Evolutionary conservation across 2,329 filamentous ascomycete genomes (phyloP).

Genomic region (Kalmusia sp.): DNA sequence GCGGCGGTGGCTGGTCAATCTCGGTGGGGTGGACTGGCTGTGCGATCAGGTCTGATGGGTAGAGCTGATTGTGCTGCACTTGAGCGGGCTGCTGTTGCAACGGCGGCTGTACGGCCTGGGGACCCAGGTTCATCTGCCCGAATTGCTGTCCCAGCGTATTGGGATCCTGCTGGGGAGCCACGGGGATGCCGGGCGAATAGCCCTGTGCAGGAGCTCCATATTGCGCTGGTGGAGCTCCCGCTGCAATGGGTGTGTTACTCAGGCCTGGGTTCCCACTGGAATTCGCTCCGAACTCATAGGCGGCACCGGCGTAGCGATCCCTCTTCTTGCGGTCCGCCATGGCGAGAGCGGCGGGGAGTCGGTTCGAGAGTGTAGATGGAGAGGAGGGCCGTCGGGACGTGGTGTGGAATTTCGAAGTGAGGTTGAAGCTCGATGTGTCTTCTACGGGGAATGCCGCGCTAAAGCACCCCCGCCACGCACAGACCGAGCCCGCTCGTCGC

Average conservation of each 20-base stretch:
- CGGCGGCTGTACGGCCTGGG: slow-evolving; percentile 52
- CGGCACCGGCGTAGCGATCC: slow-evolving; percentile 90
- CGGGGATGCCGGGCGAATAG: slow-evolving; percentile 23
- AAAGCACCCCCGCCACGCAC: slow-evolving; percentile 19
- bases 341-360: slow-evolving; percentile 21
- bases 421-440: slow-evolving; percentile 44
- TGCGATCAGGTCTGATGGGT: slow-evolving; percentile 87
- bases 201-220: slow-evolving; percentile 49
- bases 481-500: slow-evolving; percentile 11
- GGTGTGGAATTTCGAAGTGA: slow-evolving; percentile 28
- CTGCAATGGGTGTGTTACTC: slow-evolving; percentile 47
- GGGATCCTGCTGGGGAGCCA: slow-evolving; percentile 60
- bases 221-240: slow-evolving; percentile 36
- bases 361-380: slow-evolving; percentile 14
- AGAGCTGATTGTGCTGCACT: slow-evolving; percentile 75
- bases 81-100: slow-evolving; percentile 38
- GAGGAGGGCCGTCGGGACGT: slow-evolving; percentile 13
- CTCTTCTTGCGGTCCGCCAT: slow-evolving; percentile 74
- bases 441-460: slow-evolving; percentile 42
- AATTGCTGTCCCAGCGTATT: slow-evolving; percentile 77
- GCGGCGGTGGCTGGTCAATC: slow-evolving; percentile 87
- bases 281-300: slow-evolving; percentile 95
- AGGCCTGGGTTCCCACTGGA: slow-evolving; percentile 38
- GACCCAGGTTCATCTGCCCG: slow-evolving; percentile 75
- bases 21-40: slow-evolving; percentile 95